These are phyloP conservation scores for Scolecobasidium constrictum DNA, from an alignment of 2,329 filamentous ascomycete species.

Conservation along the genomic window DNA sequence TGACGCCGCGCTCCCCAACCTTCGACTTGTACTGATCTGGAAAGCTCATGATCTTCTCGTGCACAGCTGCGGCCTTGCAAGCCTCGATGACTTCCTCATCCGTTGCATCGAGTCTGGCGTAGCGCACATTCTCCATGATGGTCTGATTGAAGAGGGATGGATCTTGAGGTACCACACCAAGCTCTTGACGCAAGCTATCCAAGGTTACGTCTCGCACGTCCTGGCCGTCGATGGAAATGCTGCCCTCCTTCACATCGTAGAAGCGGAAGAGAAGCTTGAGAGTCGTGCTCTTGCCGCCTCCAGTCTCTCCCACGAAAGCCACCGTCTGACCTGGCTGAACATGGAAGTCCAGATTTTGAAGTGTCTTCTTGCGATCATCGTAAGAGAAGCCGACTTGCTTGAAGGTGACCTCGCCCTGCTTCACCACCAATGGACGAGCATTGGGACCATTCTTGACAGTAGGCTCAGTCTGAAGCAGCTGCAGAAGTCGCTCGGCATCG, in stretches of 20 bases:
- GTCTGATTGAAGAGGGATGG: constrained; percentile 53
- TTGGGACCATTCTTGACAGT: constrained; percentile 39
- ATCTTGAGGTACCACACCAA: constrained; percentile 56
- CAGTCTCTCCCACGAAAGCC: constrained; percentile 52
- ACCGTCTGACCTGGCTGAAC: constrained; percentile 44
- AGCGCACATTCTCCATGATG: constrained; percentile 54
- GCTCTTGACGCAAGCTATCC: constrained; percentile 43
- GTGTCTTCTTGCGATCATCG: constrained; percentile 39
- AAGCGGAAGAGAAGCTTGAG: constrained; percentile 50
- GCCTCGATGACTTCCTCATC: constrained; percentile 50
- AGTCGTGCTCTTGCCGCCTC: constrained; percentile 52
- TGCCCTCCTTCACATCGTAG: constrained; percentile 45
- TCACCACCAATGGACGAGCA: constrained; percentile 34
- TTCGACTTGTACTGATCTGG: constrained; percentile 31
- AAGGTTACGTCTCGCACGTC: constrained; percentile 50
- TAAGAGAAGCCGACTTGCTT: constrained; percentile 46
- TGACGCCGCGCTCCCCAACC: constrained; percentile 28
- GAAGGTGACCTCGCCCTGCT: constrained; percentile 41
- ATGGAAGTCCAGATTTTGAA: constrained; percentile 38
- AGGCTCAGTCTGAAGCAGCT: constrained; percentile 47
- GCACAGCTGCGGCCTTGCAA: constrained; percentile 50
- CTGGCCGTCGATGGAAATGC: constrained; percentile 47
- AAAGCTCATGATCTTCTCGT: constrained; percentile 52
- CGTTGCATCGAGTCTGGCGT: constrained; percentile 49
- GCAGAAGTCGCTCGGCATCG: constrained; percentile 52